These are phyloP conservation scores for Puccinia triticina DNA, from an alignment of 1,284 basidiomycete species.

Conservation along the genomic window DNA sequence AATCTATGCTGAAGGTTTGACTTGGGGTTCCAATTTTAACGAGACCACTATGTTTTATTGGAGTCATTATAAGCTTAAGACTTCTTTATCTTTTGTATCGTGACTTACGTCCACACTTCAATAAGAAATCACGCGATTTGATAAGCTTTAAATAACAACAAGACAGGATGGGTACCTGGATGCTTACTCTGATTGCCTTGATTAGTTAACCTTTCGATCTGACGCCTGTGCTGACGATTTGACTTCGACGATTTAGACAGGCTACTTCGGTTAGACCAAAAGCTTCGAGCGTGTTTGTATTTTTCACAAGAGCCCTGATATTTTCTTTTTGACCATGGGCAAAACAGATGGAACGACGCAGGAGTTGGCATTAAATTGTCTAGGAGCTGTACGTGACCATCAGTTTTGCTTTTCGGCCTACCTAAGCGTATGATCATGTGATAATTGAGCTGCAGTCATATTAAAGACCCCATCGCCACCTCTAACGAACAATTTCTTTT, in stretches of 20 bases:
- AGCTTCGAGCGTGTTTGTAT: not conserved
- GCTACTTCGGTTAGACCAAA: not conserved
- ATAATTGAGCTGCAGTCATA: slow-evolving; percentile 13
- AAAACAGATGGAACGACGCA: not conserved
- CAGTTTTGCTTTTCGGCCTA: not conserved
- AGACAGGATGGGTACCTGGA: not conserved
- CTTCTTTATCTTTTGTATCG: not conserved
- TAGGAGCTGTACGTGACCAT: too few species aligned
- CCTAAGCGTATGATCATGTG: slow-evolving; percentile 17
- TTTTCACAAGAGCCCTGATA: slow-evolving; percentile 18
- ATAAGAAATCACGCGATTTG: not conserved
- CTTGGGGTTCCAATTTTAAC: slow-evolving; percentile 38
- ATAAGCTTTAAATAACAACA: not conserved
- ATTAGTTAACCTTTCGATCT: slow-evolving; percentile 41
- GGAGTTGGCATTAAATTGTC: not conserved
- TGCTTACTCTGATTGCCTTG: slow-evolving; percentile 44
- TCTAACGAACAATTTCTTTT: slow-evolving; percentile 27
- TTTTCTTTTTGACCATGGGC: slow-evolving; percentile 15
- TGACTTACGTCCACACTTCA: slow-evolving; percentile 48
- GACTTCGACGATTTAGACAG: not conserved
- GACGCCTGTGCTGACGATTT: slow-evolving; percentile 10
- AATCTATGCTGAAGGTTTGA: slow-evolving; percentile 45
- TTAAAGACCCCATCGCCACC: slow-evolving; percentile 27
- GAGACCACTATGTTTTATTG: slow-evolving; percentile 26
- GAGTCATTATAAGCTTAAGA: not conserved